Evolutionary conservation across 2,329 filamentous ascomycete species (phyloP), one percentile per base, ranked within the genome.

Genomic region (Aspergillus glaucus): DNA sequence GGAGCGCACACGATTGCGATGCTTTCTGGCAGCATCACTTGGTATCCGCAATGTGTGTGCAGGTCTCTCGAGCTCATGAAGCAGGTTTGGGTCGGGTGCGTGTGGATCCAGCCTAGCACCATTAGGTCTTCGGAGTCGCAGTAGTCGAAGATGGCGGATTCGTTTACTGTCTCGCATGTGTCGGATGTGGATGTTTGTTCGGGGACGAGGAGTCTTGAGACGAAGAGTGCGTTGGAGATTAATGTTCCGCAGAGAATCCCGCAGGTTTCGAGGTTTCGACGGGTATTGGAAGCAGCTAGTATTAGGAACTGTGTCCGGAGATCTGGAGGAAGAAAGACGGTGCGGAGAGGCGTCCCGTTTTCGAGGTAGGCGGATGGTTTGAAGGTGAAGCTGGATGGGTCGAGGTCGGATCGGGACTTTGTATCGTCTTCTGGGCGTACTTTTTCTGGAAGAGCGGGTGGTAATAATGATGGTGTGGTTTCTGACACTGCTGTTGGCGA

Each of bases 1-100:
- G 93, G 93, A 5, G 93, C 88, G 71, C 93, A 98, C 36, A 98
- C 93, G 61, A 98, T 95, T 3, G 93, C 93, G 54, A 98, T 90
- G 60, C 88, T 94, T 75, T 98, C 93, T 1, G 90, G 86, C 71
- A 97, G 81, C 89, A 96, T 96, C 51, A 93, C 84, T 69, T 98
- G 93, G 66, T 96, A 97, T 9, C 90, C 90, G 3, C 85, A 85
- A 63, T 95, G 92, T 0, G 94, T 98, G 64, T 98, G 93, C 56
- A 97, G 66, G 64, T 98, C 93, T 44, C 92, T 78, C 44, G 87
- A 93, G 65, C 89, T 95, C 88, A 98, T 94, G 67, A 98, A 98
- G 69, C 93, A 98, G 0, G 89, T 94, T 71, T 98, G 93, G 0
- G 86, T 89, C 0, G 93, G 93, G 66, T 98, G 93, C 0, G 93